A percentile compares a stretch with the other conserved stretches of the same genome.
phyloP scores from a whole-genome alignment of 1,284 basidiomycete species.

The Cutaneotrichosporon cyanovorans region DNA sequence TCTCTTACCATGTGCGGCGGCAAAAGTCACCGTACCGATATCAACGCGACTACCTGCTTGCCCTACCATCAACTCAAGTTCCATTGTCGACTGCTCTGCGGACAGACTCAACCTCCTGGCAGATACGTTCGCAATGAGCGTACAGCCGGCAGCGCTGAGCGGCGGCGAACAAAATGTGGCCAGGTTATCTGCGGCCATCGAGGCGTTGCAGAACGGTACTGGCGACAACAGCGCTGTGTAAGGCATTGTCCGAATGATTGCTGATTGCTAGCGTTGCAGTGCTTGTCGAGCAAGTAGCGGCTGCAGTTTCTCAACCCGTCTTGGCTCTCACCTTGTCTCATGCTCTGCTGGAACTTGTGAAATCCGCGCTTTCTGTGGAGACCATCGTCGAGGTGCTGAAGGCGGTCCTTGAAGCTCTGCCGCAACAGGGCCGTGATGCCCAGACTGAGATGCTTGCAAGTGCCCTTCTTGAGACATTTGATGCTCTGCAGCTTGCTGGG shows the following conservation, averaged over 20 bases:
- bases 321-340: neutral
- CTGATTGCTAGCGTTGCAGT: neutral
- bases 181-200: neutral
- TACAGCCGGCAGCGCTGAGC: neutral
- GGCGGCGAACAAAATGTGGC: neutral
- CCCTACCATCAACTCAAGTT: too few relatives aligned
- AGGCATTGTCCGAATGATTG: neutral
- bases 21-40: too few relatives aligned
- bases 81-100: too few relatives aligned
- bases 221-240: neutral
- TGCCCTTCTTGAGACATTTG: constrained; percentile 11
- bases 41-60: too few relatives aligned
- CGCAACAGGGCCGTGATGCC: neutral
- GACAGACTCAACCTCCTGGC: too few relatives aligned
- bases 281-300: neutral
- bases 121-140: neutral
- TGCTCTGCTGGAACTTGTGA: neutral
- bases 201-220: constrained; percentile 2
- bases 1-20: too few relatives aligned
- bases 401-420: neutral
- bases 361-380: constrained; percentile 1
- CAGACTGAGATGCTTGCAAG: constrained; percentile 1
- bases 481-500: constrained; percentile 6
- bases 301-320: neutral
- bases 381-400: neutral